Base-by-base conservation (phyloP, 208 protist genomes). In the Trypanosoma melophagium region DNA sequence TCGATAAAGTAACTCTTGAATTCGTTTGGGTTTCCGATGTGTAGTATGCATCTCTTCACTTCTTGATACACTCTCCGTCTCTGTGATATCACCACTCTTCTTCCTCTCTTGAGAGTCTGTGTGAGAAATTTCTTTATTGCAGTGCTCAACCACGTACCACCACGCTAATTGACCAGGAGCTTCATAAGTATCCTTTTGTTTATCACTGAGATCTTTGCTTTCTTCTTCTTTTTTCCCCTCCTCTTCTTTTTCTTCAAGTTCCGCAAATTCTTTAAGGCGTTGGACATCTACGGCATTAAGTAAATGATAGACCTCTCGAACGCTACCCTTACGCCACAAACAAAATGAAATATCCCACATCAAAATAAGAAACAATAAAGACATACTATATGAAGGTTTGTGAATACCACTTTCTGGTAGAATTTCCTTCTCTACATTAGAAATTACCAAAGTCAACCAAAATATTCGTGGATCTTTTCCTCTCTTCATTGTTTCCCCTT, bases 241-340 rank as follows among this genome's bases (percentile, higher is more conserved):
- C n/a, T n/a, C 25, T 19, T 47, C n/a, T 35, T 65, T 60, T 31
- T 59, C 47, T 38, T 53, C 41, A 47, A 31, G 19, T 42, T 0
- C 19, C 4, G 22, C 50, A 54, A 69, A 13, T 12, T 17, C 14
- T 68, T 68, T 54, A 13, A 91, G 71, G 41, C 69, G 66, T 12
- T 60, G 58, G 41, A 88, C 59, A 60, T 85, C 76, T 41, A 81
- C 70, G 19, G 60, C 57, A 40, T 65, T 71, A 10, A 92, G 70
- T 80, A 83, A 92, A 44, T 79, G 64, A 44, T 84, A 70, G 7
- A 80, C 74, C 40, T 87, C 81, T 52, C 77, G 76, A 38, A 92
- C 51, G 21, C 80, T 70, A 45, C 86, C 86, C 10, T 83, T 73
- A 38, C 77, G 64, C 86, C 86, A 92, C 38, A 86, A 60, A 41